phyloP scores from a whole-genome alignment of 2,329 filamentous ascomycete species.

The Cercospora nicotianae region DNA sequence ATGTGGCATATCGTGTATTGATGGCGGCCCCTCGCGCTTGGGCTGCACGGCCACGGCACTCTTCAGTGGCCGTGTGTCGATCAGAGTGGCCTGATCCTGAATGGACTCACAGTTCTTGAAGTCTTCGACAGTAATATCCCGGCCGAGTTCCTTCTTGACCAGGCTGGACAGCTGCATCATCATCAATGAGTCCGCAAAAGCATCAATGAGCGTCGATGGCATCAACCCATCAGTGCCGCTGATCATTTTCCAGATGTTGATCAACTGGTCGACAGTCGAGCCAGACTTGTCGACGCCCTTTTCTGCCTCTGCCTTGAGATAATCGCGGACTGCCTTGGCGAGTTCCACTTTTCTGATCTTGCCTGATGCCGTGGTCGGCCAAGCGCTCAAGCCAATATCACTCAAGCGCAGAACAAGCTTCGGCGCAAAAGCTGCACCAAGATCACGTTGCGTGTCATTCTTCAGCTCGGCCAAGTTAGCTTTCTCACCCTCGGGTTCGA shows the following conservation, averaged over 20 bases:
- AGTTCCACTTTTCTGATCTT: slow-evolving; percentile 49
- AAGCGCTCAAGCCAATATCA: slow-evolving; percentile 44
- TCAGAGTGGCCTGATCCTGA: slow-evolving; percentile 35
- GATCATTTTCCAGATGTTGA: slow-evolving; percentile 37
- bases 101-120: slow-evolving; percentile 38
- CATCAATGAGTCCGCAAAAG: slow-evolving; percentile 39
- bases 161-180: slow-evolving; percentile 39
- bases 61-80: slow-evolving; percentile 31
- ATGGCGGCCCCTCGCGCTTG: slow-evolving; percentile 34
- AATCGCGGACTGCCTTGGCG: slow-evolving; percentile 33
- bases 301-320: slow-evolving; percentile 32
- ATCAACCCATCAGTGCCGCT: slow-evolving; percentile 33
- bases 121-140: slow-evolving; percentile 38
- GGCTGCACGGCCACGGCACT: slow-evolving; percentile 23
- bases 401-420: slow-evolving; percentile 45
- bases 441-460: slow-evolving; percentile 39
- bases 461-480: slow-evolving; percentile 38
- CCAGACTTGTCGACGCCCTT: slow-evolving; percentile 32
- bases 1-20: slow-evolving; percentile 34
- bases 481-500: slow-evolving; percentile 39
- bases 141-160: slow-evolving; percentile 37
- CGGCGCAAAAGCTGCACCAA: slow-evolving; percentile 45
- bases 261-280: slow-evolving; percentile 34
- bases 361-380: slow-evolving; percentile 48
- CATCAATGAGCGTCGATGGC: slow-evolving; percentile 29